Base-by-base conservation (phyloP, 495 filamentous ascomycete species). In the Arthonia radiata region DNA sequence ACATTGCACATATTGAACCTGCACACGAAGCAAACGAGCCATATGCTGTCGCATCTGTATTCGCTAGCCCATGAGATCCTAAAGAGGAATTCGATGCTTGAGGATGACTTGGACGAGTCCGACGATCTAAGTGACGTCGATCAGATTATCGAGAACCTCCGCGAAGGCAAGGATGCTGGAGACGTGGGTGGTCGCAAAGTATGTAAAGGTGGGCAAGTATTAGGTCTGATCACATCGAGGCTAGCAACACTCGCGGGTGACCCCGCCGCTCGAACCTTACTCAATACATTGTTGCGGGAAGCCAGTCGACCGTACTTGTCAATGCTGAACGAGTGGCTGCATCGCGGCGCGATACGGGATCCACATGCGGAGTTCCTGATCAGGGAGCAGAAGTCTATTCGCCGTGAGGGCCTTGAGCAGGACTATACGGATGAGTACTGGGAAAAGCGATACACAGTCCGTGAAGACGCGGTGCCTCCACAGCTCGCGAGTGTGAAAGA, bases 361-460 rank as follows among this genome's bases (percentile, higher is more conserved):
- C 80, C 83, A 2, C 89, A 93, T 44, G 66, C 63, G 8, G 86
- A 97, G 43, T 97, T 97, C 40, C 50, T 97, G 19, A 69, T 97
- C 34, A 89, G 80, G 36, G 86, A 97, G 45, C 81, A 91, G 42
- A 83, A 83, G 48, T 86, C 79, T 39, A 94, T 97, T 38, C 71
- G 71, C 29, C 64, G 86, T 12, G 89, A 93, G 39, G 63, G 73
- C 38, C 52, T 97, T 7, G 80, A 93, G 42, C 68, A 91, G 39
- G 86, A 97, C 48, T 97, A 93, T 38, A 94, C 82, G 0, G 86
- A 97, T 40, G 86, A 94, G 37, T 97, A 97, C 46, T 97, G 86
- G 86, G 86, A 94, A 41, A 80, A 91, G 46, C 61, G 86, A 30
- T 97, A 97, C 38, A 92, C 81, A 8, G 78, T 94, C 32, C 67